Conservation (phyloP, 345 rosid genomes). For the Reutealis trisperma region DNA sequence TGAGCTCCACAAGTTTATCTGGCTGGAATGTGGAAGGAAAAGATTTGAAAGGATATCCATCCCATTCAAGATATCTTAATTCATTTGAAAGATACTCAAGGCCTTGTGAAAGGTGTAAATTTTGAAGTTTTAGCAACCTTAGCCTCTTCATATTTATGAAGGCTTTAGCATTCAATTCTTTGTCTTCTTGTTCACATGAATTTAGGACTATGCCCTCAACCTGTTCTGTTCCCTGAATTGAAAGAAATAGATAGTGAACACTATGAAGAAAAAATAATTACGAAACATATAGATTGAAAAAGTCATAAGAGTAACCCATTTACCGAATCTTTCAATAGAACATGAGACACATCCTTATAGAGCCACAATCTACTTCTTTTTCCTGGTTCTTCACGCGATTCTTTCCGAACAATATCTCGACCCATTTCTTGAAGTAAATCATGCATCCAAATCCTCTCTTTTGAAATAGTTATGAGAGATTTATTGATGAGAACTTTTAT, state of each 20-base stretch:
- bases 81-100: conserved; percentile 7
- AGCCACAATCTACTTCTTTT: conserved; percentile 18
- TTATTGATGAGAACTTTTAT: conserved; percentile 1
- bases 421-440: conserved; percentile 42
- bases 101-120: not conserved
- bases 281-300: not conserved
- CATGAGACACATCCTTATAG: conserved; percentile 3
- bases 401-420: conserved; percentile 24
- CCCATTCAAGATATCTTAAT: conserved; percentile 17
- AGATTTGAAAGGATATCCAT: conserved; percentile 13
- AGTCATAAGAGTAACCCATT: not conserved
- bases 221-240: conserved; percentile 18
- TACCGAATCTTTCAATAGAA: conserved; percentile 16
- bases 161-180: not conserved
- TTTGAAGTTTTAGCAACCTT: conserved; percentile 7
- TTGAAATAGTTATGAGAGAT: conserved; percentile 24
- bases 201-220: conserved; percentile 18
- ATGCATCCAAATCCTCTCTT: conserved; percentile 35
- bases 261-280: not conserved
- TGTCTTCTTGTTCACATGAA: not conserved
- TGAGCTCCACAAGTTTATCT: conserved; percentile 17
- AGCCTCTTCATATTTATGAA: conserved; percentile 11
- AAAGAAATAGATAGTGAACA: not conserved
- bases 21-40: conserved; percentile 13
- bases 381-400: conserved; percentile 15